A percentile compares a stretch with the other conserved stretches of the same genome.
Evolutionary conservation across 345 rosid species (phyloP).

Genomic region (Salix brachista): DNA sequence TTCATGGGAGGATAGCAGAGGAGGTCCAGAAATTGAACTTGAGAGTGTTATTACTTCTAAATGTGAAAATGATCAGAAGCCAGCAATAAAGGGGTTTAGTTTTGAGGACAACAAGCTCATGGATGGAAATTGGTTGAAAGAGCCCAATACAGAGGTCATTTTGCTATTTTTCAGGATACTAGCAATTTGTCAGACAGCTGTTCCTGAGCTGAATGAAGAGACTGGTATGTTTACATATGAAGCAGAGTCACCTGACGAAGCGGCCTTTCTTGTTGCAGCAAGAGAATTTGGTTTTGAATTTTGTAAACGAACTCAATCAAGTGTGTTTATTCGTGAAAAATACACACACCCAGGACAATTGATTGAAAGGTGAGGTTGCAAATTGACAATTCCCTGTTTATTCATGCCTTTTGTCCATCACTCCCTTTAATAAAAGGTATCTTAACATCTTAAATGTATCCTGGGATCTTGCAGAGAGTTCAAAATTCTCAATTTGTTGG

Average conservation of each 20-base stretch:
- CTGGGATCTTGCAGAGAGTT: slow-evolving; percentile 62
- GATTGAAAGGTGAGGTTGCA: slow-evolving; percentile 62
- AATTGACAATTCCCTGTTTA: slow-evolving; percentile 8
- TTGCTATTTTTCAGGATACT: slow-evolving; percentile 70
- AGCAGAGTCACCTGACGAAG: slow-evolving; percentile 99
- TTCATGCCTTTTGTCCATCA: slow-evolving; percentile 5
- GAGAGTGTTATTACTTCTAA: slow-evolving; percentile 52
- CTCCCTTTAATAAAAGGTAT: slow-evolving; percentile 9
- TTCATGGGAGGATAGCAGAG: slow-evolving; percentile 38
- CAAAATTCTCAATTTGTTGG: slow-evolving; percentile 82
- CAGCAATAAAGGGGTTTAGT: slow-evolving; percentile 71
- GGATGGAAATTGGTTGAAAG: slow-evolving; percentile 80
- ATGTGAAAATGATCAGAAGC: slow-evolving; percentile 42
- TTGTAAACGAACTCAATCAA: slow-evolving; percentile 75
- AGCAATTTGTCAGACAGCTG: slow-evolving; percentile 95
- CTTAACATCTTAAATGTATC: slow-evolving; percentile 16
- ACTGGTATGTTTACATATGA: slow-evolving; percentile 68
- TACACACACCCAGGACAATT: slow-evolving; percentile 44
- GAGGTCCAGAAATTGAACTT: slow-evolving; percentile 64
- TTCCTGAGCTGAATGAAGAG: slow-evolving; percentile 80
- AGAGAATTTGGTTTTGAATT: slow-evolving; percentile 97
- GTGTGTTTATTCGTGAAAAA: slow-evolving; percentile 66
- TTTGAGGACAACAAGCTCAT: slow-evolving; percentile 76
- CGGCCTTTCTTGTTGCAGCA: slow-evolving; percentile 90
- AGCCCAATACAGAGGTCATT: slow-evolving; percentile 54